These are phyloP conservation scores for Rhizoclosmatium globosum DNA, from an alignment of 192 early-diverging fungal species.

Conservation along the genomic window DNA sequence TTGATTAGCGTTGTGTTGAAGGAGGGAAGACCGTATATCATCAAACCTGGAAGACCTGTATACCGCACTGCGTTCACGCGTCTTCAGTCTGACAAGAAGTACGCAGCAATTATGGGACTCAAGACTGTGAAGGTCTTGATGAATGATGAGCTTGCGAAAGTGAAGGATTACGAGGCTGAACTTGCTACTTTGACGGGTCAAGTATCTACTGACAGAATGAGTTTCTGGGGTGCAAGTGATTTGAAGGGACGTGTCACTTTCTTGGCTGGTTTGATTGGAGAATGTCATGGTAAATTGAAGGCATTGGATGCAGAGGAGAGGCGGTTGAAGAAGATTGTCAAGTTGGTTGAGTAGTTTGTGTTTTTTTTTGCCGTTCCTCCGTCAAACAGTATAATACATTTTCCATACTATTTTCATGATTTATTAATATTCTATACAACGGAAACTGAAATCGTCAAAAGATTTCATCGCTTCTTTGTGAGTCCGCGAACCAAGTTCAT, in stretches of 20 bases:
- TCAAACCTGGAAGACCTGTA: constrained; percentile 86
- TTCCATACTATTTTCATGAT: no score
- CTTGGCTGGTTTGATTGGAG: constrained; percentile 39
- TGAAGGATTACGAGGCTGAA: constrained; percentile 46
- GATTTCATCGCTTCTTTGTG: no score
- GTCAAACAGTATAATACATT: no score
- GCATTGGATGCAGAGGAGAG: constrained; percentile 41
- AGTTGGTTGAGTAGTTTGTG: constrained; percentile 42
- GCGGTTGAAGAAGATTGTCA: constrained; percentile 46
- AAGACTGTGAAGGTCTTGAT: constrained; percentile 47
- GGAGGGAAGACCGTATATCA: constrained; percentile 80
- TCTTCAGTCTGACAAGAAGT: constrained; percentile 74
- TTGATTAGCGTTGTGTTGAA: constrained; percentile 82
- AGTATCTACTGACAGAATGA: constrained; percentile 5
- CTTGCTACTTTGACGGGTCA: constrained; percentile 39
- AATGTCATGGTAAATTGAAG: constrained; percentile 37
- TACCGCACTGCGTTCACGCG: constrained; percentile 80
- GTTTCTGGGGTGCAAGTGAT: constrained; percentile 14
- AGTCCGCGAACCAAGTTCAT: no score
- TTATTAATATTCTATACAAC: no score
- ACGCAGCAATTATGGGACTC: constrained; percentile 82
- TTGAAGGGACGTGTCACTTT: constrained; percentile 40
- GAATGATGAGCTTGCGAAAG: constrained; percentile 47
- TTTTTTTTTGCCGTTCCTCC: neutral
- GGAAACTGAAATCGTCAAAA: no score